Evolutionary conservation across 1,284 basidiomycete genomes (phyloP).

Genomic region (Omphalotus olearius): DNA sequence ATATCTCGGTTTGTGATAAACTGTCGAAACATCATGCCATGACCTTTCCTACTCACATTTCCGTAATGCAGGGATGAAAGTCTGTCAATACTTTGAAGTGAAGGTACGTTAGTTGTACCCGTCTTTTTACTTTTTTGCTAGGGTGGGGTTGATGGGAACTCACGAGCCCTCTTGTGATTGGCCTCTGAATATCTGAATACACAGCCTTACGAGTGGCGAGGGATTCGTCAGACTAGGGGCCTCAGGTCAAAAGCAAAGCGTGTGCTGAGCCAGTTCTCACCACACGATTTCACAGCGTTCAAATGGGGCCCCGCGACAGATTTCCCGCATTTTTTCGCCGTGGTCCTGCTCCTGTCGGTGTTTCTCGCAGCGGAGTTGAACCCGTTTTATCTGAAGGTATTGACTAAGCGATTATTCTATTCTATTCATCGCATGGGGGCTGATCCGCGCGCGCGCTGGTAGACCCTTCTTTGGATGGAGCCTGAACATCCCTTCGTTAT

Average conservation of each 20-base stretch:
- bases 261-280: slow-evolving; percentile 77
- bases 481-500: slow-evolving; percentile 82
- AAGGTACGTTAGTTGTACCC: slow-evolving; percentile 45
- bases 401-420: slow-evolving; percentile 15
- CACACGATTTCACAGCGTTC: slow-evolving; percentile 83
- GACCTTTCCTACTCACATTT: slow-evolving; percentile 18
- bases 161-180: no score
- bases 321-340: slow-evolving; percentile 69
- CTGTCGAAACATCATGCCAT: slow-evolving; percentile 16
- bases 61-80: slow-evolving; percentile 64
- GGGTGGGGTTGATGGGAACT: slow-evolving; percentile 6
- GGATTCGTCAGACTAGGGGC: slow-evolving; percentile 71
- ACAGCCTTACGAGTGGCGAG: slow-evolving; percentile 80
- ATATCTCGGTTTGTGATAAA: slow-evolving; percentile 51
- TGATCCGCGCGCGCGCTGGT: not conserved
- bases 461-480: slow-evolving; percentile 83
- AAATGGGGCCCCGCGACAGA: slow-evolving; percentile 81
- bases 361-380: slow-evolving; percentile 81
- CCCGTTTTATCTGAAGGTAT: slow-evolving; percentile 78
- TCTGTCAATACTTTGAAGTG: slow-evolving; percentile 80
- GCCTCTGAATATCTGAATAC: no score
- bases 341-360: slow-evolving; percentile 71
- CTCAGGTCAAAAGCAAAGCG: slow-evolving; percentile 72
- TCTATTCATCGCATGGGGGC: not conserved
- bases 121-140: slow-evolving; percentile 7